Conservation (phyloP, 306 rosid species). For the Dalbergia cochinchinensis region DNA sequence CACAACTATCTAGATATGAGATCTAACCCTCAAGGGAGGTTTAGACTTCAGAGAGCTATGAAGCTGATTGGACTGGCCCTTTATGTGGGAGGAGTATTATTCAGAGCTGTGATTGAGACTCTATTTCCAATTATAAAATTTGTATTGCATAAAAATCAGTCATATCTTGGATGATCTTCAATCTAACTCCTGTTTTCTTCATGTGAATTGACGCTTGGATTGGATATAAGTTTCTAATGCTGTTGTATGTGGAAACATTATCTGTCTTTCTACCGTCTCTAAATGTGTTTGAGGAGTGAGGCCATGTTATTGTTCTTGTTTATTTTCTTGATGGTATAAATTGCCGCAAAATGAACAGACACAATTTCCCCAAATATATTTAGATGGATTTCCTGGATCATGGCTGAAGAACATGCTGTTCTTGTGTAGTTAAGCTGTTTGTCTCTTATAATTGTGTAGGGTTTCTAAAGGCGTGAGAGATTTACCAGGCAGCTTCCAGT, state of each 20-base stretch:
- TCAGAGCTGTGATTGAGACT: constrained; percentile 12
- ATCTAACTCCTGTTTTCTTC: constrained; percentile 19
- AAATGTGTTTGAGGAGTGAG: constrained; percentile 3
- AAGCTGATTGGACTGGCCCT: background rate
- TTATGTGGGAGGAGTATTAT: background rate
- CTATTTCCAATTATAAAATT: constrained; percentile 17
- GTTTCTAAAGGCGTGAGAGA: constrained; percentile 98
- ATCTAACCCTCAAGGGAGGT: too few species aligned
- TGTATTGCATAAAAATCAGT: constrained; percentile 10
- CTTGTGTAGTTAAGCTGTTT: constrained; percentile 33
- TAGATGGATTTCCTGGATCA: constrained; percentile 23
- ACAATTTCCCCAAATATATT: constrained; percentile 6
- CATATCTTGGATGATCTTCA: background rate
- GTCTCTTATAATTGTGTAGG: constrained; percentile 55
- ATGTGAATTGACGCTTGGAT: constrained; percentile 14
- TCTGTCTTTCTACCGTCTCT: constrained; percentile 41
- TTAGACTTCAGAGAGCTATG: too few species aligned
- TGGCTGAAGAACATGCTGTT: constrained; percentile 42
- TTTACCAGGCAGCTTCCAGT: constrained; percentile 86
- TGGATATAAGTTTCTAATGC: constrained; percentile 23
- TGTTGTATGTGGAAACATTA: constrained; percentile 20
- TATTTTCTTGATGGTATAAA: constrained; percentile 26
- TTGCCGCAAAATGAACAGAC: constrained; percentile 9
- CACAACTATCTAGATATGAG: too few species aligned
- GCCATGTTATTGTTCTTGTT: constrained; percentile 25